Evolutionary conservation across 345 rosid species (phyloP), one percentile per base, ranked within the genome.

Genomic region (Eucalyptus rudis): DNA sequence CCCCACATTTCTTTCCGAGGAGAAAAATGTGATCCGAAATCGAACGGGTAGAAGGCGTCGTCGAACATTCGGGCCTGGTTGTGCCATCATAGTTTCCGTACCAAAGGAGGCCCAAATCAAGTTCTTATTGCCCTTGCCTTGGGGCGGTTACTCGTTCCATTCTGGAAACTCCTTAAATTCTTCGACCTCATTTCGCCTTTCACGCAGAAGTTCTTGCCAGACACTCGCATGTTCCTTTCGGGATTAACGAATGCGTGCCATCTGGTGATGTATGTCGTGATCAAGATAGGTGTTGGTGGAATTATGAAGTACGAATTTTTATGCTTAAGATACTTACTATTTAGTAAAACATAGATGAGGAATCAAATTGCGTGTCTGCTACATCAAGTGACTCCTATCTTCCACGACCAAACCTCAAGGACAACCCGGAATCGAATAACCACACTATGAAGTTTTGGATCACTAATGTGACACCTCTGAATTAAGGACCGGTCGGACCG

Each of bases 401-500:
- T 59, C 16, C 66, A 59, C n/a, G 15, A 27, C 15, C 66, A 27
- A 59, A 59, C 7, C 66, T 25, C n/a, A 10, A 11, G 66, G 66
- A 59, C 31, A 59, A 27, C 16, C 2, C 15, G 12, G 6, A 59
- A 25, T 59, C 1, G 4, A 27, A 25, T 59, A 59, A 59, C 31
- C 13, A 25, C 66, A 3, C 66, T 59, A 5, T 27, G n/a, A 25
- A 58, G 66, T 58, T 25, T 0, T 58, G 0, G 64, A 24, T 58
- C 66, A 58, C 66, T 58, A 58, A 24, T 25, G n/a, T 58, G 64
- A 25, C 2, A 0, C 25, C 14, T 24, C 13, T 10, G 2, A 56
- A 56, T 47, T 47, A 0, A 9, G 13, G 49, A 47, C 1, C 4
- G 1, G 49, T 1, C 13, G 49, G 5, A 47, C 13, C 4, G 4